phyloP scores from a whole-genome alignment of 176 grass and related monocot genomes.

The Lolium perenne region DNA sequence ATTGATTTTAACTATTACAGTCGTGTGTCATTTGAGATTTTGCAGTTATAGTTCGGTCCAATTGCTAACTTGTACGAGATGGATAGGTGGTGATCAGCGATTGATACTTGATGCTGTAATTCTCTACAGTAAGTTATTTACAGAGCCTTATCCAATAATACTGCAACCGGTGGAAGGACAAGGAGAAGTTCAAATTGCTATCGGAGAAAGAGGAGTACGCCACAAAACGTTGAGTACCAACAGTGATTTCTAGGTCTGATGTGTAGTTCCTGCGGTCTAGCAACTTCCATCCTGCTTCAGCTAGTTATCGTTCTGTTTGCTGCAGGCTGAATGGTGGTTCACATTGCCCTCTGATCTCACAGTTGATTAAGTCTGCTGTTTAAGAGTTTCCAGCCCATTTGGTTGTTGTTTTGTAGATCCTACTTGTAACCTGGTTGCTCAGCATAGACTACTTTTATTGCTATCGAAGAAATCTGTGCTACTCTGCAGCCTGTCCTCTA shows the following conservation, averaged over 20 bases:
- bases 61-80: not conserved
- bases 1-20: not conserved
- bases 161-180: not conserved
- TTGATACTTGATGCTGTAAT: not conserved
- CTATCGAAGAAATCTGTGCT: not conserved
- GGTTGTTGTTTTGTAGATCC: not conserved
- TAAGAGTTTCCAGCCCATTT: not conserved
- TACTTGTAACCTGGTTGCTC: not conserved
- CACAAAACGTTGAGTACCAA: not conserved
- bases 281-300: not conserved
- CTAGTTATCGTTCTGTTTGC: not conserved
- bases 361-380: not conserved
- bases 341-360: not conserved
- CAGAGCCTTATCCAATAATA: not conserved
- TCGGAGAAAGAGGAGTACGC: not conserved
- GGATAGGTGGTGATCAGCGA: not conserved
- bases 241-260: not conserved
- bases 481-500: not conserved
- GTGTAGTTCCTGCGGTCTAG: not conserved
- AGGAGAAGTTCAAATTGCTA: not conserved
- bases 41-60: not conserved
- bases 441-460: not conserved
- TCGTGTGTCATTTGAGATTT: not conserved
- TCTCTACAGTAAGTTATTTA: not conserved
- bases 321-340: not conserved